Evolutionary conservation across 2,329 filamentous ascomycete genomes (phyloP), one percentile per base, ranked within the genome.

Genomic region (Cordyceps militaris): DNA sequence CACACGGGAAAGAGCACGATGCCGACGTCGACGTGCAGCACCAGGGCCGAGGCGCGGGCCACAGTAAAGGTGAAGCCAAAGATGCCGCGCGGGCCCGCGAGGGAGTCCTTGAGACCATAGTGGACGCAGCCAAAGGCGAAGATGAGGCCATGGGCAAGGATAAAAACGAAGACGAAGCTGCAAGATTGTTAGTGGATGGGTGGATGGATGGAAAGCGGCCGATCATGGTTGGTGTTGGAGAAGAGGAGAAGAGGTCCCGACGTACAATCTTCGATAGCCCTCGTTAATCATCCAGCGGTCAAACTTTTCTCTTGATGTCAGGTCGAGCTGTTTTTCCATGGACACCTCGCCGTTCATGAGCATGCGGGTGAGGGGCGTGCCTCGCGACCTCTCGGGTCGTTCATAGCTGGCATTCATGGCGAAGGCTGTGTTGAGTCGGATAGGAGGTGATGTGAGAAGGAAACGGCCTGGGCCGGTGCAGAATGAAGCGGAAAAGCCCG

Each of bases 281-380:
- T 93, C 89, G 69, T 93, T 93, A 61, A 93, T 87, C 89, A 94
- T 92, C 89, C 89, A 94, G 63, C 85, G 79, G 71, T 92, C 87
- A 67, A 93, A 87, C 69, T 82, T 87, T 70, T 93, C 87, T 67
- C 82, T 81, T 61, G 82, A 72, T 24, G 83, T 84, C 64, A 93
- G 75, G 58, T 85, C 80, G 68, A 84, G 85, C 63, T 87, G 85
- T 66, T 77, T 81, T 69, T 91, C 86, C 66, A 85, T 85, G 56
- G 85, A 89, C 82, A 92, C 88, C 75, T 91, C 87, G 51, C 89
- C 88, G 57, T 89, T 91, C 70, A 92, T 81, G 69, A 94, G 76
- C 86, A 93, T 90, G 63, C 88, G 83, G 60, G 88, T 90, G 57
- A 94, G 79, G 16, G 89, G 88, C 61, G 89, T 89, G 85, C 88